These are phyloP conservation scores for Anacardium occidentale DNA, from an alignment of 345 rosid genomes.

Conservation along the genomic window DNA sequence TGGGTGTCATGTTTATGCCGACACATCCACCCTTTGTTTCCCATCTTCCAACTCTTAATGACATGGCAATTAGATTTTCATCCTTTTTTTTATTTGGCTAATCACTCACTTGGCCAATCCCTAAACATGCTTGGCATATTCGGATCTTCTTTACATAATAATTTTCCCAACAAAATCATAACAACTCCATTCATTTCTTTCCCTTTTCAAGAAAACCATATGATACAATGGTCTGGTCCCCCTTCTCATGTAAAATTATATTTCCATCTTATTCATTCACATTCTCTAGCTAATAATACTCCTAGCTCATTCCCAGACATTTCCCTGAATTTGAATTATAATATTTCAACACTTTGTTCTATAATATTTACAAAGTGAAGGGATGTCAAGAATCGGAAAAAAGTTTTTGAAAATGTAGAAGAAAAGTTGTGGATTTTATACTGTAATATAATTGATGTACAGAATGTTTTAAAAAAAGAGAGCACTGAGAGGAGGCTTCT, in stretches of 20 bases:
- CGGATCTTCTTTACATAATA: not conserved
- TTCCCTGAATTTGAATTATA: too few relatives aligned
- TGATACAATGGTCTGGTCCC: slow-evolving; percentile 28
- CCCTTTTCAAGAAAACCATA: slow-evolving; percentile 17
- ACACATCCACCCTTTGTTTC: slow-evolving; percentile 49
- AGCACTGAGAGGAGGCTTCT: too few relatives aligned
- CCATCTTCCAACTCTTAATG: slow-evolving; percentile 45
- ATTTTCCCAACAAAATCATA: slow-evolving; percentile 11
- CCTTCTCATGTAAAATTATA: not conserved
- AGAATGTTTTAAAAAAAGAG: too few relatives aligned
- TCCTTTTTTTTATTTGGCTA: slow-evolving; percentile 27
- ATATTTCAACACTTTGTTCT: too few relatives aligned
- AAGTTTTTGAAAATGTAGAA: too few relatives aligned
- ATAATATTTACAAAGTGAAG: too few relatives aligned
- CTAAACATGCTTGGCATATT: slow-evolving; percentile 9
- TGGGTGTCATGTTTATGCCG: slow-evolving; percentile 55
- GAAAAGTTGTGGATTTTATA: too few relatives aligned
- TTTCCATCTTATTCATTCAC: too few relatives aligned
- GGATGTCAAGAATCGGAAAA: too few relatives aligned
- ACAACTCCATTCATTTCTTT: slow-evolving; percentile 8
- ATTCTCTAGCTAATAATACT: too few relatives aligned
- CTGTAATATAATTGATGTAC: too few relatives aligned
- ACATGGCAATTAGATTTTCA: slow-evolving; percentile 20
- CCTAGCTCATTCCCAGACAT: too few relatives aligned
- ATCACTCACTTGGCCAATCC: slow-evolving; percentile 31